phyloP scores from a whole-genome alignment of 2,329 filamentous ascomycete genomes.

The Aspergillus spinulosporus region DNA sequence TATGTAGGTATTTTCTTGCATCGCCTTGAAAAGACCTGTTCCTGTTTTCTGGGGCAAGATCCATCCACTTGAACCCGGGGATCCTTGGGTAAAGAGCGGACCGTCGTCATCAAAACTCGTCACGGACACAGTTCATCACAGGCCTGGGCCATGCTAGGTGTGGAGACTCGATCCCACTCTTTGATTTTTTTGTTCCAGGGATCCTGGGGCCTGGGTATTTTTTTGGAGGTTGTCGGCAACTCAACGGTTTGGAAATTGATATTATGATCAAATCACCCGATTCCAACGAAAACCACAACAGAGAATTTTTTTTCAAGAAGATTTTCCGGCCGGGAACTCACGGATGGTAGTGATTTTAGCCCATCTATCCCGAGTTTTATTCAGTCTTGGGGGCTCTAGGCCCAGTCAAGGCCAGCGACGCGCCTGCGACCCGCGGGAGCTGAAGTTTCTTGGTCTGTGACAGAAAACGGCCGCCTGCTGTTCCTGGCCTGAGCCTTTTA shows the following conservation, averaged over 20 bases:
- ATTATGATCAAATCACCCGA: background rate
- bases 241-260: background rate
- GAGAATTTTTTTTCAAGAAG: background rate
- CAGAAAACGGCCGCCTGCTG: background rate
- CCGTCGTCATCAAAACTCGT: conserved; percentile 1
- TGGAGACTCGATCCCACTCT: conserved; percentile 18
- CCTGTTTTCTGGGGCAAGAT: conserved; percentile 6
- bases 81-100: conserved; percentile 4
- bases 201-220: conserved; percentile 9
- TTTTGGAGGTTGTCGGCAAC: background rate
- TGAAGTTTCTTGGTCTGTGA: conserved; percentile 8
- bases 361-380: background rate
- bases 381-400: background rate
- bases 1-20: background rate
- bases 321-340: background rate
- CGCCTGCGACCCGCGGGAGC: conserved; percentile 1
- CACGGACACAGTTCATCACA: conserved; percentile 11
- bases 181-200: conserved; percentile 21
- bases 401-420: background rate
- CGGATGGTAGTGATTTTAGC: background rate
- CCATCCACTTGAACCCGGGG: background rate
- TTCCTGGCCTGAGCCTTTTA: background rate
- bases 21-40: background rate
- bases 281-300: background rate
- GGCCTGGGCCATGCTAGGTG: conserved; percentile 9